Conservation (phyloP, 129 eudicot species). For the Lonicera japonica region DNA sequence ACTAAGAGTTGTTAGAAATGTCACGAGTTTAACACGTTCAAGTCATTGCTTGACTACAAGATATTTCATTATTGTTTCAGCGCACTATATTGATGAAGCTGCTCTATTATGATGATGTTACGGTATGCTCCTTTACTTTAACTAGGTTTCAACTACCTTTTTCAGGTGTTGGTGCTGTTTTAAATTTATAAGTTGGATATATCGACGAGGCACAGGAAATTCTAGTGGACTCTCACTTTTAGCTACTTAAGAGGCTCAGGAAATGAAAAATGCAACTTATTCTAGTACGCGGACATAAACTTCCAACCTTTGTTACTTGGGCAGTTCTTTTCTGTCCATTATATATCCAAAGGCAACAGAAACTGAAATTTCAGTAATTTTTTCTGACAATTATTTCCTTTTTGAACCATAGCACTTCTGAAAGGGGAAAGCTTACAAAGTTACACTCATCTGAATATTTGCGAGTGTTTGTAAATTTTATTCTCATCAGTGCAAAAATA, state of each 20-base stretch:
- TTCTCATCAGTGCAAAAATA: background rate
- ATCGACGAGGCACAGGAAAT: background rate
- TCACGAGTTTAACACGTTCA: background rate
- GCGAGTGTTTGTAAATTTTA: background rate
- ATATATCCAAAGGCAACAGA: background rate
- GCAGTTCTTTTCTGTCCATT: background rate
- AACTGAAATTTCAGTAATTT: background rate
- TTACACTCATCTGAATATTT: conserved; percentile 2
- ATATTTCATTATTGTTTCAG: conserved; percentile 38
- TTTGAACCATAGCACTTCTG: background rate
- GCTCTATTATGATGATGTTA: conserved; percentile 85
- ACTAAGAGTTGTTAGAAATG: conserved; percentile 1
- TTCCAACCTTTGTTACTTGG: background rate
- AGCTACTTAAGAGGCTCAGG: background rate
- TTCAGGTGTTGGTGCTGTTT: background rate
- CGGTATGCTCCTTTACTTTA: conserved; percentile 52
- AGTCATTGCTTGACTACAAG: background rate
- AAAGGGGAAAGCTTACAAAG: background rate
- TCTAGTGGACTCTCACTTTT: background rate
- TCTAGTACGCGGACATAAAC: background rate
- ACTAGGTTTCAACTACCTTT: conserved; percentile 9
- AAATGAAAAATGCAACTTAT: background rate
- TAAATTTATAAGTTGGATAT: background rate
- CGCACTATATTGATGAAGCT: conserved; percentile 98
- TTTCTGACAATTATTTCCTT: background rate